Conservation (phyloP, 2,329 filamentous ascomycete genomes). For the Alternaria sp. region DNA sequence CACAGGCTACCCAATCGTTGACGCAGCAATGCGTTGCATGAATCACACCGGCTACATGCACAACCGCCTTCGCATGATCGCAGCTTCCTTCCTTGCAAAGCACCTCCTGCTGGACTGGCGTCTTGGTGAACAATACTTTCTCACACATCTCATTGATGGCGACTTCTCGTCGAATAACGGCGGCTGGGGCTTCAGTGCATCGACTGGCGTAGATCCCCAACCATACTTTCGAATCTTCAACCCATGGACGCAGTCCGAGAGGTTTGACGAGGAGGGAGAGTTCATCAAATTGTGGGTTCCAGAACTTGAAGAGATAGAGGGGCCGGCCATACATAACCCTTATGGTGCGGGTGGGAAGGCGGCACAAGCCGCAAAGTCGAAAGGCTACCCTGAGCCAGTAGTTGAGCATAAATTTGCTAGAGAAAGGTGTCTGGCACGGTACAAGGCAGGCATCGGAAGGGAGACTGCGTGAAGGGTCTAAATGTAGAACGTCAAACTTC, state of each 20-base stretch:
- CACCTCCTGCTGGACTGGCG: slow-evolving; percentile 62
- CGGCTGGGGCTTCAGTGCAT: slow-evolving; percentile 72
- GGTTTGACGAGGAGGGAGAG: slow-evolving; percentile 79
- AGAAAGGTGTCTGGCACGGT: slow-evolving; percentile 72
- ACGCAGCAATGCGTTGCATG: slow-evolving; percentile 63
- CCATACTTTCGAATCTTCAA: slow-evolving; percentile 95
- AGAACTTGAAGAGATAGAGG: slow-evolving; percentile 71
- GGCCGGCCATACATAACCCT: slow-evolving; percentile 81
- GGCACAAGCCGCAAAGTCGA: slow-evolving; percentile 66
- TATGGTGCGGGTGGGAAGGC: slow-evolving; percentile 69
- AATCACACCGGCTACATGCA: slow-evolving; percentile 62
- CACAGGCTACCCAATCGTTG: slow-evolving; percentile 59
- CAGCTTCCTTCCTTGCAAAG: slow-evolving; percentile 59
- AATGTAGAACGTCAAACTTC: neutral
- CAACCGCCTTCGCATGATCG: slow-evolving; percentile 62
- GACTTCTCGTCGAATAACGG: slow-evolving; percentile 65
- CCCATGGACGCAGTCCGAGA: slow-evolving; percentile 83
- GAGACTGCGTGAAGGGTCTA: slow-evolving; percentile 52
- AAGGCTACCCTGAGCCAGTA: slow-evolving; percentile 77
- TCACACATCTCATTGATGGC: slow-evolving; percentile 58
- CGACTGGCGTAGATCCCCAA: slow-evolving; percentile 81
- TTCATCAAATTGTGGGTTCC: slow-evolving; percentile 87
- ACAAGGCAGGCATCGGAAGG: slow-evolving; percentile 71
- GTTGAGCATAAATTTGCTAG: slow-evolving; percentile 77
- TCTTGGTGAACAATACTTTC: slow-evolving; percentile 62